Base-by-base conservation (phyloP, 768 basidiomycete genomes). In the Austroboletus eburneus region DNA sequence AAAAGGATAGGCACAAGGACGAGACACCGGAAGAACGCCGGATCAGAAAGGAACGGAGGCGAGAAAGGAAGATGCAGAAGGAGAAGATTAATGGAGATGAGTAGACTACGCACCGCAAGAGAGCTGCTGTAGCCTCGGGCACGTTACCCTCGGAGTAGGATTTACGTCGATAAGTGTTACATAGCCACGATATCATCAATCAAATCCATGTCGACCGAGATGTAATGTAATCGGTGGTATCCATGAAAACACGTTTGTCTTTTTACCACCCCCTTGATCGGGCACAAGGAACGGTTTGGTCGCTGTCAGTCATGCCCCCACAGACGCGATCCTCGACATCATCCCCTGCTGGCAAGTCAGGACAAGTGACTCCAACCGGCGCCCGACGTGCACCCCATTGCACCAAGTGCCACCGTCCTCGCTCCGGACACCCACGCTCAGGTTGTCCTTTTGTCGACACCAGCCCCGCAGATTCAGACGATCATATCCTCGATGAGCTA, bases 11-110 rank as follows among this genome's bases (percentile, higher is more conserved):
- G 63, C 80, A 74, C 57, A 84, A 85, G 57, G 76, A 84, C 58
- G 86, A 90, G 63, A 88, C 84, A 3, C 84, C 81, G 5, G 88
- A 87, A 59, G 91, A 91, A 67, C 81, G 84, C 35, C 77, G 72
- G 21, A 83, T 77, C 4, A 70, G 88, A 46, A 93, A 87, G 65
- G 87, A 82, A 37, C 76, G 77, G 49, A 92, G 82, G 67, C 79
- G 74, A 56, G 80, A 79, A 65, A 87, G 79, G 63, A 90, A 78
- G 59, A 69, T 70, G 39, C 73, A 71, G 52, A 83, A 82, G 54
- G 59, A 56, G 21, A 61, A 65, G 48, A 27, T 27, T 27, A 27
- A 12, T 12, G 27, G 27, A 68, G 35, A 63, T 85, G 39, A 66
- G 12, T 29, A 47, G 21, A 40, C 45, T 35, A 42, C 51, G 49